Evolutionary conservation across 345 rosid species (phyloP).

Genomic region (Acer negundo): DNA sequence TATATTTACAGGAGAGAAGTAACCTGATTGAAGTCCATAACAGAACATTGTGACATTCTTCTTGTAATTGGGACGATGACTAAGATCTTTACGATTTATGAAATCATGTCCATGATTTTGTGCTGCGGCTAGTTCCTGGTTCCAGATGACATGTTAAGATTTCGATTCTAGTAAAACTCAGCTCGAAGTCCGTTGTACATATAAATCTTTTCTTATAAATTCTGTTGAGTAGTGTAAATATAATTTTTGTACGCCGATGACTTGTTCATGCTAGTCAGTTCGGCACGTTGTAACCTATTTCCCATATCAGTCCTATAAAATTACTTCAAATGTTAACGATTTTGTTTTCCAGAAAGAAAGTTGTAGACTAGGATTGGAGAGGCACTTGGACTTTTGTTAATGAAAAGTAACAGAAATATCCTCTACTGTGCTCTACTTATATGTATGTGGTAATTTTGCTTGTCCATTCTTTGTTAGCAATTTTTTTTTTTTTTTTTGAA

Average conservation of each 20-base stretch:
- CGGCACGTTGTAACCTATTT: conserved; percentile 3
- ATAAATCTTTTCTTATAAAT: background rate
- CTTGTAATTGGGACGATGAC: background rate
- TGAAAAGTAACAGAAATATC: background rate
- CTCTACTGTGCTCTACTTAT: background rate
- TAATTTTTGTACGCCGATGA: background rate
- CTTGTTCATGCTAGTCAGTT: background rate
- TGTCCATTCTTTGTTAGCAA: no score
- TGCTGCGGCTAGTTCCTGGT: background rate
- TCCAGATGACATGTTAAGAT: background rate
- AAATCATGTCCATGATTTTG: conserved; percentile 14
- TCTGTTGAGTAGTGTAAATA: conserved; percentile 29
- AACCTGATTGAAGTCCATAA: conserved; percentile 56
- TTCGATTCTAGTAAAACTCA: background rate
- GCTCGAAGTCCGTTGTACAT: conserved; percentile 10
- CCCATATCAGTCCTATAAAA: background rate
- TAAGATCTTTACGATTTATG: conserved; percentile 21
- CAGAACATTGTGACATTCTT: conserved; percentile 49
- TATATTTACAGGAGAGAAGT: conserved; percentile 50
- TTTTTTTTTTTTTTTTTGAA: no score
- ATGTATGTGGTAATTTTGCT: background rate
- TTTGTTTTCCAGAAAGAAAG: background rate
- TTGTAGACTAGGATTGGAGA: background rate
- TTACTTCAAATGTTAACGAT: background rate
- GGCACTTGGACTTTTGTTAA: background rate